Conservation (phyloP, 495 filamentous ascomycete genomes). For the Tuber indicum region DNA sequence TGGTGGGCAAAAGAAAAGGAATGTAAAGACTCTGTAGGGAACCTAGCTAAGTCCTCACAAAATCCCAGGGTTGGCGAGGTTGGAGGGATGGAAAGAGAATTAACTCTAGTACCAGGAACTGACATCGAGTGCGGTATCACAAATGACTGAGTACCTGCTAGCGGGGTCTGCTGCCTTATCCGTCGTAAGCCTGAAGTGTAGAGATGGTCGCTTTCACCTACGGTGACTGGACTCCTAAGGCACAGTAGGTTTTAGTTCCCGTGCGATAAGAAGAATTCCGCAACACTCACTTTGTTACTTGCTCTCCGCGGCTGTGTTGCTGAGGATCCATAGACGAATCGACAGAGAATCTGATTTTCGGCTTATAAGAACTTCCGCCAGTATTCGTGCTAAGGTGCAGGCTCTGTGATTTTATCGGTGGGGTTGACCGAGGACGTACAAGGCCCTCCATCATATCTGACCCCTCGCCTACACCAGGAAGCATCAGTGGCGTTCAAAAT, state of each 20-base stretch:
- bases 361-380: slow-evolving; percentile 21
- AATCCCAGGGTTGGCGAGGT: slow-evolving; percentile 62
- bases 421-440: slow-evolving; percentile 37
- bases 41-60: slow-evolving; percentile 81
- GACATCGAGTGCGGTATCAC: slow-evolving; percentile 58
- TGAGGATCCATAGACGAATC: slow-evolving; percentile 28
- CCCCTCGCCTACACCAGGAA: slow-evolving; percentile 25
- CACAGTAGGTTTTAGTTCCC: slow-evolving; percentile 20
- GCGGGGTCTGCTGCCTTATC: slow-evolving; percentile 73
- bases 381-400: slow-evolving; percentile 21
- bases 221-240: slow-evolving; percentile 43
- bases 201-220: slow-evolving; percentile 40
- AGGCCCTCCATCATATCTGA: slow-evolving; percentile 33
- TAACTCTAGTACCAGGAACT: slow-evolving; percentile 51
- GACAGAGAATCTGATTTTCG: slow-evolving; percentile 39
- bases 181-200: slow-evolving; percentile 71
- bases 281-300: slow-evolving; percentile 38
- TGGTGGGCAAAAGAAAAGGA: slow-evolving; percentile 98
- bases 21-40: slow-evolving; percentile 92
- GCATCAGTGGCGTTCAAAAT: slow-evolving; percentile 22
- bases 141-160: slow-evolving; percentile 60
- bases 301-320: slow-evolving; percentile 24
- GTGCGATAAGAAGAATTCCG: slow-evolving; percentile 12
- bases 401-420: slow-evolving; percentile 37
- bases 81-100: slow-evolving; percentile 52